phyloP scores from a whole-genome alignment of 768 basidiomycete species.

The Pleurotus tuoliensis region DNA sequence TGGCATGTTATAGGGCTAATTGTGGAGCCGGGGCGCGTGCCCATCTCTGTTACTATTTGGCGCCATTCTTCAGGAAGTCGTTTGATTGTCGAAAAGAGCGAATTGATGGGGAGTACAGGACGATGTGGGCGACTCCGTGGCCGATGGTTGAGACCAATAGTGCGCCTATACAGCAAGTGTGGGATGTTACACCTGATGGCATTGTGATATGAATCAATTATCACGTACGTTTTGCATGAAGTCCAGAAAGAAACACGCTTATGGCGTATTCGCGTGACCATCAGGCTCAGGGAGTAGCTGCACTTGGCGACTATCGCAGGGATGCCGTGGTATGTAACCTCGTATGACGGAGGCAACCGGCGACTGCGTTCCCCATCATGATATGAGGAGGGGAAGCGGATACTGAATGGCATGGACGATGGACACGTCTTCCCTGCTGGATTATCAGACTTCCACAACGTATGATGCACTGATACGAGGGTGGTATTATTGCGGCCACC shows the following conservation, averaged over 20 bases:
- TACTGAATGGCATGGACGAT: slow-evolving; percentile 31
- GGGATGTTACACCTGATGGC: not conserved
- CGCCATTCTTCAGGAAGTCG: slow-evolving; percentile 64
- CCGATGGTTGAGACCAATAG: slow-evolving; percentile 43
- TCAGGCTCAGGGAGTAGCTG: slow-evolving; percentile 3
- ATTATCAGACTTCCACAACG: slow-evolving; percentile 27
- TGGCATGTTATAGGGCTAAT: slow-evolving; percentile 43
- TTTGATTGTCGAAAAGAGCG: slow-evolving; percentile 59
- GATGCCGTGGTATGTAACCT: slow-evolving; percentile 27
- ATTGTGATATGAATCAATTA: not conserved
- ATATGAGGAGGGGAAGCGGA: slow-evolving; percentile 32
- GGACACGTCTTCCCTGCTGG: slow-evolving; percentile 26
- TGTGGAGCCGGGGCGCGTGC: slow-evolving; percentile 28
- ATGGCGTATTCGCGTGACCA: slow-evolving; percentile 6
- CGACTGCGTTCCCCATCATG: slow-evolving; percentile 22
- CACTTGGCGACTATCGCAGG: slow-evolving; percentile 7
- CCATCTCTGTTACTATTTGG: slow-evolving; percentile 42
- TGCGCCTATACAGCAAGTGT: slow-evolving; percentile 31
- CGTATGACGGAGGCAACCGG: slow-evolving; percentile 36
- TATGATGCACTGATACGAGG: slow-evolving; percentile 24
- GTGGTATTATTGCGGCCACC: slow-evolving; percentile 24
- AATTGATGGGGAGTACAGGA: slow-evolving; percentile 43
- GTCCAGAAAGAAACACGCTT: slow-evolving; percentile 8
- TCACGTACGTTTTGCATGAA: slow-evolving; percentile 5
- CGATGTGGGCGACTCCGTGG: slow-evolving; percentile 52